Evolutionary conservation across 2,329 filamentous ascomycete species (phyloP).

Genomic region (Amphichorda felina): DNA sequence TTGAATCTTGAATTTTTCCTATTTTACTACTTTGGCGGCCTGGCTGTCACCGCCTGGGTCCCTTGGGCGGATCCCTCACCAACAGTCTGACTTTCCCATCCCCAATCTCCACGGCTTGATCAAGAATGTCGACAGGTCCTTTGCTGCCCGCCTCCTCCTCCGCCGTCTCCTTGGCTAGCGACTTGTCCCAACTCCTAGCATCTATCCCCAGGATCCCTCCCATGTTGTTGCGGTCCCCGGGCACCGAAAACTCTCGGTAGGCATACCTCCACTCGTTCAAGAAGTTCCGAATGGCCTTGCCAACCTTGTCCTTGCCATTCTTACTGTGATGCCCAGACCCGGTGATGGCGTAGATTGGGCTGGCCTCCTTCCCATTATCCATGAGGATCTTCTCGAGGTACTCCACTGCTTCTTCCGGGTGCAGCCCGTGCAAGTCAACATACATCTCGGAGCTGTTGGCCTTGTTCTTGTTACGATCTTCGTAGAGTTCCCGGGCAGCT

Average conservation of each 20-base stretch:
- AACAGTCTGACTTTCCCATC: slow-evolving; percentile 55
- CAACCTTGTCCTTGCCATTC: slow-evolving; percentile 97
- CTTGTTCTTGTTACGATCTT: slow-evolving; percentile 73
- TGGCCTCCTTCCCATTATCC: slow-evolving; percentile 62
- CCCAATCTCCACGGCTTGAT: slow-evolving; percentile 56
- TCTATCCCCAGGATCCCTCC: slow-evolving; percentile 67
- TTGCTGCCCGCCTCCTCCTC: slow-evolving; percentile 20
- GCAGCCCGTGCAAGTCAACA: slow-evolving; percentile 94
- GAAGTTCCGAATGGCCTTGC: slow-evolving; percentile 82
- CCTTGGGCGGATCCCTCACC: slow-evolving; percentile 48
- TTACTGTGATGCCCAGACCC: slow-evolving; percentile 96
- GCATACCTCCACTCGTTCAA: slow-evolving; percentile 93
- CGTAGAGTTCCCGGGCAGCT: slow-evolving; percentile 82
- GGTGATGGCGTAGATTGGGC: slow-evolving; percentile 88
- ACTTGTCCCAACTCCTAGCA: slow-evolving; percentile 55
- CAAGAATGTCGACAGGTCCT: slow-evolving; percentile 44
- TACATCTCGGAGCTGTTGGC: slow-evolving; percentile 61
- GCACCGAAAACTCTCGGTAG: slow-evolving; percentile 91
- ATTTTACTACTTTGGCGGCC: slow-evolving; percentile 17
- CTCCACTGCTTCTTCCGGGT: slow-evolving; percentile 91
- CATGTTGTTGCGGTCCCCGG: slow-evolving; percentile 74
- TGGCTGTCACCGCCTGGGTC: slow-evolving; percentile 32
- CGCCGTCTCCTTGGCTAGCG: slow-evolving; percentile 32
- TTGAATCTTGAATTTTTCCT: slow-evolving; percentile 4
- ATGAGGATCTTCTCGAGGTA: slow-evolving; percentile 83